phyloP scores from a whole-genome alignment of 108 stramenopile species.

The Nitzschia palea region DNA sequence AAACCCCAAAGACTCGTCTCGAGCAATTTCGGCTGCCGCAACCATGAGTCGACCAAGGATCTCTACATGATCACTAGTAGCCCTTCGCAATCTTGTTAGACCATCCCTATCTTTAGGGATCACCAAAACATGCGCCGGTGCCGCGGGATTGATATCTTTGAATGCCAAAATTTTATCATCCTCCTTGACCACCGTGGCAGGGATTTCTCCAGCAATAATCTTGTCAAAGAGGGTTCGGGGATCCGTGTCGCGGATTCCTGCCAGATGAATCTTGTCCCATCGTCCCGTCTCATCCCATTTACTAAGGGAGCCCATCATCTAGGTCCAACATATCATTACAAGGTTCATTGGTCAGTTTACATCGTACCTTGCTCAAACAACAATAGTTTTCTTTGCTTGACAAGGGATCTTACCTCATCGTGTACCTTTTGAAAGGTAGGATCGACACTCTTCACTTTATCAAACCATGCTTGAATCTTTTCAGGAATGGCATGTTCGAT shows the following conservation, averaged over 20 bases:
- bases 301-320: conserved; percentile 42
- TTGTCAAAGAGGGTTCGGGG: conserved; percentile 95
- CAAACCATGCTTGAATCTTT: conserved; percentile 64
- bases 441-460: conserved; percentile 61
- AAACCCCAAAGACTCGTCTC: conserved; percentile 77
- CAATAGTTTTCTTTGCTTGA: too few relatives aligned
- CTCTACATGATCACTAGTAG: conserved; percentile 84
- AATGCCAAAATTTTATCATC: conserved; percentile 96
- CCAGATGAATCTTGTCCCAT: conserved; percentile 82
- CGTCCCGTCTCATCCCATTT: conserved; percentile 68
- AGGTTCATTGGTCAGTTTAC: too few relatives aligned
- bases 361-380: too few relatives aligned
- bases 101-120: conserved; percentile 96
- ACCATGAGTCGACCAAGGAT: conserved; percentile 93
- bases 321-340: too few relatives aligned
- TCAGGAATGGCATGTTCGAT: conserved; percentile 40
- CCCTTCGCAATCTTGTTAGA: conserved; percentile 81
- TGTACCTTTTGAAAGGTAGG: conserved; percentile 66
- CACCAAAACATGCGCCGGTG: conserved; percentile 94
- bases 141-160: conserved; percentile 92
- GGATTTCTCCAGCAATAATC: conserved; percentile 89
- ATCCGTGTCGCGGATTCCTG: conserved; percentile 72
- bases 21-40: conserved; percentile 90
- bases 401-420: conserved; percentile 73
- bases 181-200: conserved; percentile 89